Percentiles rank a stretch among this genome's conserved stretches.
Conservation (phyloP, 768 basidiomycete genomes). For the Calocybe gangraenosa region DNA sequence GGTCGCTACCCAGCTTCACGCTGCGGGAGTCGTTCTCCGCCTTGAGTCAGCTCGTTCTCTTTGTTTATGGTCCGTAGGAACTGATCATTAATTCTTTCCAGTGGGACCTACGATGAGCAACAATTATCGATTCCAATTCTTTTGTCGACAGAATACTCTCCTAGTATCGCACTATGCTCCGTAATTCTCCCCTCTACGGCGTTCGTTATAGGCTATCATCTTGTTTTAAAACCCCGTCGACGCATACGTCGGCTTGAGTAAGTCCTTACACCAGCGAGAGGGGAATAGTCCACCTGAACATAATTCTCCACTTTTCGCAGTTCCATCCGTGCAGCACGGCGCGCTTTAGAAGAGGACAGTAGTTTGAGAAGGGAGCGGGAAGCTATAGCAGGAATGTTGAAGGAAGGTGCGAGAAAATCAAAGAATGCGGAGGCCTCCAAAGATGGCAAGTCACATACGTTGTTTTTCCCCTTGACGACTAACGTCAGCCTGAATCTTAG, state of each 20-base stretch:
- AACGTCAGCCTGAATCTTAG: constrained; percentile 32
- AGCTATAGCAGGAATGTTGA: constrained; percentile 58
- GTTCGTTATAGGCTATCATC: constrained; percentile 50
- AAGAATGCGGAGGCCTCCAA: constrained; percentile 58
- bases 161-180: constrained; percentile 44
- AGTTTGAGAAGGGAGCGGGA: constrained; percentile 61
- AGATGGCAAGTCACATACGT: constrained; percentile 45
- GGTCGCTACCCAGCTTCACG: constrained; percentile 38
- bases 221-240: constrained; percentile 52
- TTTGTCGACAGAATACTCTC: constrained; percentile 46
- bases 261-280: constrained; percentile 17
- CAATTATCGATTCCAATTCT: constrained; percentile 53
- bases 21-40: constrained; percentile 46
- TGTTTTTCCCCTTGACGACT: constrained; percentile 4
- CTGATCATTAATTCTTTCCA: constrained; percentile 21
- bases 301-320: constrained; percentile 30
- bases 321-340: constrained; percentile 62
- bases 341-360: constrained; percentile 59
- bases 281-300: not conserved
- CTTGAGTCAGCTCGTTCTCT: constrained; percentile 46
- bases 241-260: constrained; percentile 51
- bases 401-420: constrained; percentile 63
- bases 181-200: constrained; percentile 53
- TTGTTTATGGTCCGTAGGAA: not conserved
- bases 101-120: constrained; percentile 55